Evolutionary conservation across 2,329 filamentous ascomycete genomes (phyloP).

Genomic region (Cadophora luteo-olivacea): DNA sequence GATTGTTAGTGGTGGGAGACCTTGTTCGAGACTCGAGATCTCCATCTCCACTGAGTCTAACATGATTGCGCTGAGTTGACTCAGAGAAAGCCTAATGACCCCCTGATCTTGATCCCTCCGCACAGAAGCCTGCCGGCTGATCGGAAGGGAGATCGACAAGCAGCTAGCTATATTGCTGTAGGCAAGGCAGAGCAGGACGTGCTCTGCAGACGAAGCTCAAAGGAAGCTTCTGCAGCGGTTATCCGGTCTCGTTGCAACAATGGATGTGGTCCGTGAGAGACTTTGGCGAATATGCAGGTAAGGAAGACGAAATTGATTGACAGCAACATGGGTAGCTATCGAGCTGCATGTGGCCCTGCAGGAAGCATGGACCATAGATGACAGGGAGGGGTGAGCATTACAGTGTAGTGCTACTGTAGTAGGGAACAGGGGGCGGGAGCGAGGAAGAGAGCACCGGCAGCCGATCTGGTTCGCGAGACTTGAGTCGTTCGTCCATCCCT

Average conservation of each 20-base stretch:
- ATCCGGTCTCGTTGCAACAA: slow-evolving; percentile 2
- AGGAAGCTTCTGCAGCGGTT: slow-evolving; percentile 30
- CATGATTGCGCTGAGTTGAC: slow-evolving; percentile 16
- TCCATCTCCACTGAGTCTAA: slow-evolving; percentile 14
- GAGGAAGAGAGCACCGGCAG: slow-evolving; percentile 19
- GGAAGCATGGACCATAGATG: slow-evolving; percentile 35
- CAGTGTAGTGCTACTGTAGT: slow-evolving; percentile 10
- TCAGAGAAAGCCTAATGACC: slow-evolving; percentile 11
- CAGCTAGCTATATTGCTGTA: slow-evolving; percentile 10
- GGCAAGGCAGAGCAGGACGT: background rate
- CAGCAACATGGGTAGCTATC: slow-evolving; percentile 36
- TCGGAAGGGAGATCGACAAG: slow-evolving; percentile 25
- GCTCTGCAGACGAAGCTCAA: slow-evolving; percentile 22
- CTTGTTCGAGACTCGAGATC: slow-evolving; percentile 11
- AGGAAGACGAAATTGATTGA: slow-evolving; percentile 30
- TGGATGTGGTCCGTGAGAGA: slow-evolving; percentile 27
- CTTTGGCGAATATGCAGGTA: slow-evolving; percentile 32
- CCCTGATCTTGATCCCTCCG: background rate
- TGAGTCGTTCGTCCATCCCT: slow-evolving; percentile 17
- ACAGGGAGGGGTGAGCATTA: slow-evolving; percentile 3
- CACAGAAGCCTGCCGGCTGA: slow-evolving; percentile 16
- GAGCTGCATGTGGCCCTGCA: slow-evolving; percentile 36
- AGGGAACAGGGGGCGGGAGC: slow-evolving; percentile 14
- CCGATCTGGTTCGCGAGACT: slow-evolving; percentile 27
- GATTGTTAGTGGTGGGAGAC: slow-evolving; percentile 16